Evolutionary conservation across 163 green algal genomes (phyloP), one percentile per base, ranked within the genome.

Genomic region (Prototheca wickerhamii): DNA sequence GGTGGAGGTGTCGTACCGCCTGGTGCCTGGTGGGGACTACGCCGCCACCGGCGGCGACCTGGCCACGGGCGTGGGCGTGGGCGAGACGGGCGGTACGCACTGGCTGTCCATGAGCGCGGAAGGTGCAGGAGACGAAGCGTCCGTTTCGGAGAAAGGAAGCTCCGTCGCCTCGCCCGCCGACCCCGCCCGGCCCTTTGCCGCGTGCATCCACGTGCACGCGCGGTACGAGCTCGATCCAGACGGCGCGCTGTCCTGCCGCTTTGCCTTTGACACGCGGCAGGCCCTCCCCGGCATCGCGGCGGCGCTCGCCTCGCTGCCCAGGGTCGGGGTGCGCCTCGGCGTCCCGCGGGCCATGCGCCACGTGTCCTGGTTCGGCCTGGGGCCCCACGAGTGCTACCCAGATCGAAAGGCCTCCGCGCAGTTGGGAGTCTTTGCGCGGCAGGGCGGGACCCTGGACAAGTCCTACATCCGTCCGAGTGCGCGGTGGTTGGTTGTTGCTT

Each of bases 391-490:
- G 76, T 90, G 80, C 75, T 85, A 87, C 70, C 72, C 80, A 20
- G 91, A 97, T 67, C 74, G 91, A 28, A 86, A 92, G 72, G 61
- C 60, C 0, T 73, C 69, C 1, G 89, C 86, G 3, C 55, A 51
- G 18, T 30, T 86, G 29, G 57, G 69, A 32, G 37, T 51, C 18
- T 72, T 90, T 17, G 70, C 68, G 6, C 42, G 40, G 0, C 26
- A 58, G 8, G 63, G 90, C 1, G 29, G 59, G 0, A 65, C 86
- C 4, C 69, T 95, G 66, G 83, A 92, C 57, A 68, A 75, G 62
- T 89, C 89, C 1, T 98, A 97, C 73, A 83, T 97, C n/a, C 87
- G 87, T 29, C 91, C 91, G 20, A 76, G 83, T 68, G 44, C 62
- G 70, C 29, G 12, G 4, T 1, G 18, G 0, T 49, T 49, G 10